Base-by-base conservation (phyloP, 768 basidiomycete species). In the Pisolithus tinctorius region DNA sequence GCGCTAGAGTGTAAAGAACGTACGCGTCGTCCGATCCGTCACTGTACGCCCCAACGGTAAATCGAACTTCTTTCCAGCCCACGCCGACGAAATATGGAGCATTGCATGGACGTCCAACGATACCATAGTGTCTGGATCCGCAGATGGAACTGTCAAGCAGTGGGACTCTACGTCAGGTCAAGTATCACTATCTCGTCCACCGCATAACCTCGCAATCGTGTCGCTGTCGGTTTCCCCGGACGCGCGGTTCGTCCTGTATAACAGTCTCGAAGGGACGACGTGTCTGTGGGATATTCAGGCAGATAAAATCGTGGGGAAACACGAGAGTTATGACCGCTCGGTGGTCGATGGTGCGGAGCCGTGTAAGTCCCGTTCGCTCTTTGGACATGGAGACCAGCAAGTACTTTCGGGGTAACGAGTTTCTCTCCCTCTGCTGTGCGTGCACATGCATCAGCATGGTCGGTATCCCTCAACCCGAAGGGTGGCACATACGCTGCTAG, bases 121-220 rank as follows among this genome's bases (percentile, higher is more conserved):
- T 53, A 76, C 72, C 11, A 76, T 79, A 4, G 66, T 92, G 31
- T 88, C 86, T 1, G 76, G 83, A 29, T 88, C 87, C 10, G 86
- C 87, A 1, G 90, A 92, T 60, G 90, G 90, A 4, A 76, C 79
- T 6, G 76, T 86, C 61, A 84, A 83, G 59, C 84, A 83, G 53
- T 88, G 84, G 84, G 76, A 84, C 55, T 73, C 84, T 20, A 70
- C 74, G 3, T 76, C 83, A 4, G 86, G 86, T 20, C 81, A 86
- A 58, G 78, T 80, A 3, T 74, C 76, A 48, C 72, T 72, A 10
- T 71, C 83, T 31, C 81, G 83, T 16, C 69, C 80, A 36, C 75
- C 85, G n/a, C 89, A 95, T 69, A 83, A 89, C 6, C 82, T 95
- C 17, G 93, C 88, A 2, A 80, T 93, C 56, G 81, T 90, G 16